A percentile compares a stretch with the other conserved stretches of the same genome.
Evolutionary conservation across 148 eudicot genomes (phyloP).

Genomic region (Camellia sinensis): DNA sequence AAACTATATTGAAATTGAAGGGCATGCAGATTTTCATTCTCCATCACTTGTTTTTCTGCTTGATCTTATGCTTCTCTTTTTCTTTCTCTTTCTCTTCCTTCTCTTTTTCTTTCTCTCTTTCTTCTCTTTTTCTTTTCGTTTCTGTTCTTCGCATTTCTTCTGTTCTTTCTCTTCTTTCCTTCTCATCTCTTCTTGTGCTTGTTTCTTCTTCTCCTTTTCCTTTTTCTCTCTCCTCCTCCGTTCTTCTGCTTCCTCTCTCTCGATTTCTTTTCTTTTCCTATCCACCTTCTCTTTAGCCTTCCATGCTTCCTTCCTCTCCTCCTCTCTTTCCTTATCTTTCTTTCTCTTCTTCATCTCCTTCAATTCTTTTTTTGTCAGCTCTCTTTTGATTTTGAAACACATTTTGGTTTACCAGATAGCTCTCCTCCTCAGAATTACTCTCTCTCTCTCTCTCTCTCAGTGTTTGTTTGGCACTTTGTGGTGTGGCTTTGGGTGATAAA

Average conservation of each 20-base stretch:
- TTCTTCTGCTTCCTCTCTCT: neutral
- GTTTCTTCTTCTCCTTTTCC: neutral
- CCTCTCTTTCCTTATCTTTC: slow-evolving; percentile 1
- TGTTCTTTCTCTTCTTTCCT: neutral
- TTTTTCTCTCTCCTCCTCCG: neutral
- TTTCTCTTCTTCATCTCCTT: slow-evolving; percentile 19
- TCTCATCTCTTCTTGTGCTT: neutral
- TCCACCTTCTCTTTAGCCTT: slow-evolving; percentile 3
- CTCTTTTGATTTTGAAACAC: slow-evolving; percentile 17
- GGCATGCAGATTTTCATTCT: neutral
- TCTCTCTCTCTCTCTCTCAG: no score
- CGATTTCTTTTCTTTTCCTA: neutral
- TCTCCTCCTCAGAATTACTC: neutral
- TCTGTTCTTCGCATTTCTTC: neutral
- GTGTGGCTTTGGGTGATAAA: neutral
- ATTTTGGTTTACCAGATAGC: neutral
- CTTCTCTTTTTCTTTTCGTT: slow-evolving; percentile 8
- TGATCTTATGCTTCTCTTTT: neutral
- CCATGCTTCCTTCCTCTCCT: neutral
- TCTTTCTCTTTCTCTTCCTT: neutral
- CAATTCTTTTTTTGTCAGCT: slow-evolving; percentile 14
- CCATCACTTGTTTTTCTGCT: neutral
- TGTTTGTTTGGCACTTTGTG: neutral
- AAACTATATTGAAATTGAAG: no score
- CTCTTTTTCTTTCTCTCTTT: neutral